Percentiles rank a stretch among this genome's conserved stretches.
phyloP scores from a whole-genome alignment of 495 filamentous ascomycete genomes.

The Aspergillus baeticus region DNA sequence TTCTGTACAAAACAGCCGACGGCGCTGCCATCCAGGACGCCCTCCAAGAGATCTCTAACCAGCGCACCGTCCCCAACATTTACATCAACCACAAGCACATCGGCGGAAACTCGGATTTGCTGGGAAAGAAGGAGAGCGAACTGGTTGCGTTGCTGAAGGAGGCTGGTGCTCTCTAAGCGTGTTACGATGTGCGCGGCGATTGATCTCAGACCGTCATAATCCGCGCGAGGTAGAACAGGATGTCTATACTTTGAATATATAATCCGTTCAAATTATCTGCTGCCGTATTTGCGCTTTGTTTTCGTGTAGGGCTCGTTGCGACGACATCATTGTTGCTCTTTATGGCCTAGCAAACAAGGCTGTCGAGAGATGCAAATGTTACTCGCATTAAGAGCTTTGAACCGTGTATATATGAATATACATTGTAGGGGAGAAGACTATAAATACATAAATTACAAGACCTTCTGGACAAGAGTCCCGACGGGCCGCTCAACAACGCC shows the following conservation, averaged over 20 bases:
- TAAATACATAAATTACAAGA: conserved; percentile 39
- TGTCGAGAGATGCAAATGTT: no score
- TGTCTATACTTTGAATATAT: no score
- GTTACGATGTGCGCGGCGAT: no score
- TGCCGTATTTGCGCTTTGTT: no score
- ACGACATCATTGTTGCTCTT: no score
- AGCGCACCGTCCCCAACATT: conserved; percentile 92
- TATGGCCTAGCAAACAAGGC: no score
- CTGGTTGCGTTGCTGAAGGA: conserved; percentile 59
- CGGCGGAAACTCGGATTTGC: conserved; percentile 93
- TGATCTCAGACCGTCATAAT: no score
- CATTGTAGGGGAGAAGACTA: not conserved
- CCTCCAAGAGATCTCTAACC: conserved; percentile 73
- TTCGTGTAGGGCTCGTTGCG: no score
- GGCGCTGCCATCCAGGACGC: conserved; percentile 81
- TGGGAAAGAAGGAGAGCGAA: conserved; percentile 59
- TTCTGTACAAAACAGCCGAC: conserved; percentile 56
- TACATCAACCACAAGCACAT: conserved; percentile 90
- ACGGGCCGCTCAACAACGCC: conserved; percentile 85
- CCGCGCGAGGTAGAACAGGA: no score
- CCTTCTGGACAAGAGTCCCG: conserved; percentile 77
- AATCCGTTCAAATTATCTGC: no score
- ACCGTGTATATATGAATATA: not conserved
- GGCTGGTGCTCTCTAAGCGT: conserved; percentile 59
- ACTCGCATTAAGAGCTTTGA: no score